Evolutionary conservation across 179 eudicot species (phyloP).

Genomic region (Nepenthes alata): DNA sequence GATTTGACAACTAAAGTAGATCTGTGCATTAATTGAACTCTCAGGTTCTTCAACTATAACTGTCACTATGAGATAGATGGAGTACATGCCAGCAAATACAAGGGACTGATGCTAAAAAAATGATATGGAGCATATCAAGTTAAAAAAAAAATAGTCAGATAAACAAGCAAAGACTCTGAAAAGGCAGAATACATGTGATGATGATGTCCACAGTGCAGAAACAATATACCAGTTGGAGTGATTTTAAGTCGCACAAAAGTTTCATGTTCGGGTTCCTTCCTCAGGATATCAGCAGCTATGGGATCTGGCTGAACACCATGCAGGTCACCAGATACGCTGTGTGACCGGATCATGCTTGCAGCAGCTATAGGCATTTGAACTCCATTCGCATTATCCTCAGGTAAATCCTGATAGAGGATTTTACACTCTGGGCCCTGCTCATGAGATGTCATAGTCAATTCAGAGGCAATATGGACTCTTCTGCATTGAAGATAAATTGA

Average conservation of each 20-base stretch:
- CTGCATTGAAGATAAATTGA: no score
- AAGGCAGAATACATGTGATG: neutral
- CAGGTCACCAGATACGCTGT: constrained; percentile 89
- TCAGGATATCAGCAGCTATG: constrained; percentile 91
- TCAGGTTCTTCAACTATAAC: neutral
- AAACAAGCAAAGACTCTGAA: neutral
- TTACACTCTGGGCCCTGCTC: constrained; percentile 1
- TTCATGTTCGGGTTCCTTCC: constrained; percentile 99
- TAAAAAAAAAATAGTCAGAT: no score
- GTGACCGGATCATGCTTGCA: constrained; percentile 80
- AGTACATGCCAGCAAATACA: no score
- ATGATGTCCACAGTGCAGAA: constrained; percentile 5
- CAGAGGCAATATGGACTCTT: no score
- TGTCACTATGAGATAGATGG: neutral
- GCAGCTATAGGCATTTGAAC: constrained; percentile 51
- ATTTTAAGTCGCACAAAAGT: constrained; percentile 91
- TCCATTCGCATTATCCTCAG: constrained; percentile 48
- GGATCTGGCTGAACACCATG: constrained; percentile 98
- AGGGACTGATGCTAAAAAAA: no score
- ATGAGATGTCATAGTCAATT: neutral
- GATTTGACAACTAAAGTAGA: no score
- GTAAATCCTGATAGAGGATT: constrained; percentile 39
- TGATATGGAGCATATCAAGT: no score
- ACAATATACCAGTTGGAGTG: constrained; percentile 55
- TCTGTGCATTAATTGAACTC: no score